Conservation (phyloP, 2,329 filamentous ascomycete genomes). For the Pseudogymnoascus pannorum region DNA sequence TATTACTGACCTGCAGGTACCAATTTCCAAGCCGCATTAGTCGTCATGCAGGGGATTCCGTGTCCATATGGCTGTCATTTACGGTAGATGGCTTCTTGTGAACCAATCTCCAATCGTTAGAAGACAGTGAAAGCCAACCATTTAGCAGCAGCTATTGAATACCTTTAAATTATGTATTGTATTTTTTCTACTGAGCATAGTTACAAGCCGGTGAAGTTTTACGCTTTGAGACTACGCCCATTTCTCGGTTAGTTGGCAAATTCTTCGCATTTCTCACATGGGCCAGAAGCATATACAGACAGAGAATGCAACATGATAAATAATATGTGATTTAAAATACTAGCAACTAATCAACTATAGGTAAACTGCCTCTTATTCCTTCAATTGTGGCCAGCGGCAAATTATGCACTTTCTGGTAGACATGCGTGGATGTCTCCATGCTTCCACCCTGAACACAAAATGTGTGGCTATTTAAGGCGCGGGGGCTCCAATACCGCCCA, state of each 20-base stretch:
- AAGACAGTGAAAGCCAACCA: background rate
- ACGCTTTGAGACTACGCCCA: background rate
- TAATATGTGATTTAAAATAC: background rate
- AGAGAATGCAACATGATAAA: background rate
- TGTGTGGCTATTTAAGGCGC: background rate
- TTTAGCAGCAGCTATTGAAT: background rate
- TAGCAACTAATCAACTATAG: background rate
- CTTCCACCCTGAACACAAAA: background rate
- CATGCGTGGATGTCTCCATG: background rate
- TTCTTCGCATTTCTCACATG: background rate
- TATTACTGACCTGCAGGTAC: background rate
- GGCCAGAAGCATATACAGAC: no score
- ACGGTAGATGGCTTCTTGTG: background rate
- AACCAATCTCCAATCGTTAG: background rate
- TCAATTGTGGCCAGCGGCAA: background rate
- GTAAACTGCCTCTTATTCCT: background rate
- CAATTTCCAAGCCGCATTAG: background rate
- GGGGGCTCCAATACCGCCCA: background rate
- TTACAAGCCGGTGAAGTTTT: background rate
- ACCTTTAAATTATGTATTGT: background rate
- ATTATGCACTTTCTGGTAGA: background rate
- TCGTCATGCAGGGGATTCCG: background rate
- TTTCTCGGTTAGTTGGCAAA: background rate
- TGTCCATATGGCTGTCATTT: background rate
- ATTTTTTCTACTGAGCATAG: background rate